Base-by-base conservation (phyloP, 495 filamentous ascomycete genomes). In the Aspergillus conjunctus region DNA sequence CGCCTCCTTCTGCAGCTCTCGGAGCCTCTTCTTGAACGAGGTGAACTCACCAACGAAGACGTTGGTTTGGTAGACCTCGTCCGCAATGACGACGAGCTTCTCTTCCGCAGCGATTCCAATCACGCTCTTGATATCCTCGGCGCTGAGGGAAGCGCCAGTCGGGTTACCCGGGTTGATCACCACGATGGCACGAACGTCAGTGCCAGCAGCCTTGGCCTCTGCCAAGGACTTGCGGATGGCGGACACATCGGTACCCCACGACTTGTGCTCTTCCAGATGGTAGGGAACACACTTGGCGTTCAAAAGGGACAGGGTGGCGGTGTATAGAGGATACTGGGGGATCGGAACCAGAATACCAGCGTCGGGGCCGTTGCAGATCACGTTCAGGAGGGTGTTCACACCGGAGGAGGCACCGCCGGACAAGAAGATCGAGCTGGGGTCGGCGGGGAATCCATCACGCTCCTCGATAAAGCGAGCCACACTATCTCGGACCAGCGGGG, bases 61-160 rank as follows among this genome's bases (percentile, higher is more conserved):
- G 73, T 98, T 98, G 69, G 95, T 98, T 77, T 98, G 94, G 84
- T 98, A 98, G 8, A 98, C 94, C 76, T 98, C 94, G 67, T 98
- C 94, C 57, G 95, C 94, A 43, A 98, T 79, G 43, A 97, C 79
- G 14, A 98, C 92, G 15, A 98, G 83, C 56, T 87, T 87, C 79
- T 98, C 85, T 72, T 93, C 81, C 10, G 89, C 87, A 30, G 95
- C 94, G 51, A 97, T 86, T 21, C 92, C 82, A 51, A 98, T 82
- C 3, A 98, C 90, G 59, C 82, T 77, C 66, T 85, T 84, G 72
- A 98, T 88, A 67, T 96, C 93, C 14, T 86, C 83, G 49, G 87
- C 77, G 43, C 85, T 76, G 22, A 98, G 83, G 58, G 87, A 92
- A 51, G 91, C 92, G 61, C 94, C 94, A 0, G 94, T 98, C 4